Percentiles rank a stretch among this genome's conserved stretches.
These are phyloP conservation scores for Fusarium duplospermum DNA, from an alignment of 2,329 filamentous ascomycete genomes.

Conservation along the genomic window DNA sequence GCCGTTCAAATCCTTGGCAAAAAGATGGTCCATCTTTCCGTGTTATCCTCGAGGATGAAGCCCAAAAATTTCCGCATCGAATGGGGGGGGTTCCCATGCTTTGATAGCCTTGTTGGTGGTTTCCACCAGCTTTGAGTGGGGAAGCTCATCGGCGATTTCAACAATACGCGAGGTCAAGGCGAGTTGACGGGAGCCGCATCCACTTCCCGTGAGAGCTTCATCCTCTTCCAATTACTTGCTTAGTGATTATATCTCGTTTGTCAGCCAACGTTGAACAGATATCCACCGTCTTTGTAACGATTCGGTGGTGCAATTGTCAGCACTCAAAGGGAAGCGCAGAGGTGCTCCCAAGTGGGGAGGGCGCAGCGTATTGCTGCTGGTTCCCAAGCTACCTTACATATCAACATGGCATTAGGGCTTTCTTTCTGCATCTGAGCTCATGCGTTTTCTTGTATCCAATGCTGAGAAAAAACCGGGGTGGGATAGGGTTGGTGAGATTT, in stretches of 20 bases:
- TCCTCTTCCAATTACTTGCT: not conserved
- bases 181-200: not conserved
- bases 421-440: not conserved
- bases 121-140: not conserved
- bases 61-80: not conserved
- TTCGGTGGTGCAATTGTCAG: not conserved
- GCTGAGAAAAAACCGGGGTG: not conserved
- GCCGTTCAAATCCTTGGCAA: not conserved
- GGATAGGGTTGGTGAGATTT: constrained; percentile 5
- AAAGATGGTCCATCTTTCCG: not conserved
- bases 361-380: not conserved
- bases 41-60: not conserved
- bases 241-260: not conserved
- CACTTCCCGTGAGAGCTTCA: not conserved
- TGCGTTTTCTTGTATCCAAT: not conserved
- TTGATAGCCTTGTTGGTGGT: not conserved
- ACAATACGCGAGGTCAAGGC: not conserved
- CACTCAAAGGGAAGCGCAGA: not conserved
- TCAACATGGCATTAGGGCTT: not conserved
- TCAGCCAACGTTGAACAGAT: not conserved
- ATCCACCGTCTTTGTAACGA: not conserved
- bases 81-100: not conserved
- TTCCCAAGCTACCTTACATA: not conserved
- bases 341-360: not conserved
- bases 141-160: not conserved